Base-by-base conservation (phyloP, 169 alveolate species). In the Prorocentrum cordatum region DNA sequence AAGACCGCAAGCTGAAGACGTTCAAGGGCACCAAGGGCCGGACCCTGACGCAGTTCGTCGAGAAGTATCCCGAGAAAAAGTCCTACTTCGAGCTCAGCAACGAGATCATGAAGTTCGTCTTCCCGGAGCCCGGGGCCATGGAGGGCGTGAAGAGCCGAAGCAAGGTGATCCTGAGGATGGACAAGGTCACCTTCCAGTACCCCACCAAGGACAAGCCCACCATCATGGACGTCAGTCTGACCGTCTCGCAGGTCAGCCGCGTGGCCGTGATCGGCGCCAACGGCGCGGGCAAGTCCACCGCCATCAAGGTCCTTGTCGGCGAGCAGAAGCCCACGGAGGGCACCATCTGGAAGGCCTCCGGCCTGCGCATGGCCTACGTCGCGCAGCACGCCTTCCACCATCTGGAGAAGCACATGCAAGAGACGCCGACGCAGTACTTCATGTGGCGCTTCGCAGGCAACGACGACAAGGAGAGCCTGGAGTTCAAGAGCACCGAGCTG, bases 341-440 rank as follows among this genome's bases (percentile, higher is more conserved):
- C 18, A 61, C 86, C 75, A 80, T 88, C 54, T 88, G 83, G 85
- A 61, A 64, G 59, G 90, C 85, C 45, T 80, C 67, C 67, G 88
- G 88, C 61, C 31, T 88, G 92, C 92, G 92, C 2, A 24, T 88
- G 75, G 92, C 92, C 68, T 88, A 88, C 33, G 87, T 88, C 75
- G 92, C 92, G 6, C 92, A 88, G 91, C 92, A 88, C 35, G 92
- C 92, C 29, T 88, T 88, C 92, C 92, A 88, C 27, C 92, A 88
- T 77, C 66, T 88, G 87, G 92, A 88, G 91, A 68, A 73, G 84
- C 87, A 88, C 83, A 54, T 88, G 85, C 83, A 87, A 54, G 50
- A 64, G 54, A 75, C 90, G 42, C 90, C 92, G 42, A 83, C 75
- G 2, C 84, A 71, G 61, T 88, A 88, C 92, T 75, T 88, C 90